phyloP scores from a whole-genome alignment of 371 early-diverging fungal genomes.

The Mucor plumbeus region DNA sequence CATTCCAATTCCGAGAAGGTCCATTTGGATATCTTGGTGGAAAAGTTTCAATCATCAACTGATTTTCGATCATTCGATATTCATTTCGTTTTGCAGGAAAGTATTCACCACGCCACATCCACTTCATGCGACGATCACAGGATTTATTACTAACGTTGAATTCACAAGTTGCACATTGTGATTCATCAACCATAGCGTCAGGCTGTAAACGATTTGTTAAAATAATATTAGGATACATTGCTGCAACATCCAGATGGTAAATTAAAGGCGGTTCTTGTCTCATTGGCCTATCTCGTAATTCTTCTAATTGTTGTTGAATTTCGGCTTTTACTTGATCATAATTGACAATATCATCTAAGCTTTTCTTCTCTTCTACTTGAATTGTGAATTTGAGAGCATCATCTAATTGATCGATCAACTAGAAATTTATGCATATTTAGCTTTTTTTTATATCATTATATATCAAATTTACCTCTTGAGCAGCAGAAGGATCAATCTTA shows the following conservation, averaged over 20 bases:
- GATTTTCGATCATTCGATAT: conserved; percentile 90
- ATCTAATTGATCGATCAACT: conserved; percentile 92
- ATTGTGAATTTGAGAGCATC: conserved; percentile 90
- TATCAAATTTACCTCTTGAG: conserved; percentile 58
- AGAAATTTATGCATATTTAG: conserved; percentile 10
- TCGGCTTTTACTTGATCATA: conserved; percentile 73
- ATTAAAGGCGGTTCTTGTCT: conserved; percentile 88
- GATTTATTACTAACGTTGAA: conserved; percentile 85
- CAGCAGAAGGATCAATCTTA: conserved; percentile 75
- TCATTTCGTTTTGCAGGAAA: conserved; percentile 92
- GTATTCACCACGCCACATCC: conserved; percentile 99
- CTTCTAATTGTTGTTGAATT: conserved; percentile 56
- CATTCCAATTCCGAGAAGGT: conserved; percentile 70
- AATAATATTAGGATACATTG: conserved; percentile 99
- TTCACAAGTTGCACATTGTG: conserved; percentile 95
- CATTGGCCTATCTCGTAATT: conserved; percentile 75
- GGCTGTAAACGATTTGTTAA: conserved; percentile 99
- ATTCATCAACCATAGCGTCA: conserved; percentile 94
- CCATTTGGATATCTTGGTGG: conserved; percentile 60
- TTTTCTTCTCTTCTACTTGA: conserved; percentile 78
- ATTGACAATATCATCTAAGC: conserved; percentile 72
- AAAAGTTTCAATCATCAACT: conserved; percentile 84
- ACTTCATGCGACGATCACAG: conserved; percentile 97
- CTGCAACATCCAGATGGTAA: conserved; percentile 99
- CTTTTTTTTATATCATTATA: not conserved